phyloP scores from a whole-genome alignment of 2,329 filamentous ascomycete species.

The Reticulascus tulasneorum region DNA sequence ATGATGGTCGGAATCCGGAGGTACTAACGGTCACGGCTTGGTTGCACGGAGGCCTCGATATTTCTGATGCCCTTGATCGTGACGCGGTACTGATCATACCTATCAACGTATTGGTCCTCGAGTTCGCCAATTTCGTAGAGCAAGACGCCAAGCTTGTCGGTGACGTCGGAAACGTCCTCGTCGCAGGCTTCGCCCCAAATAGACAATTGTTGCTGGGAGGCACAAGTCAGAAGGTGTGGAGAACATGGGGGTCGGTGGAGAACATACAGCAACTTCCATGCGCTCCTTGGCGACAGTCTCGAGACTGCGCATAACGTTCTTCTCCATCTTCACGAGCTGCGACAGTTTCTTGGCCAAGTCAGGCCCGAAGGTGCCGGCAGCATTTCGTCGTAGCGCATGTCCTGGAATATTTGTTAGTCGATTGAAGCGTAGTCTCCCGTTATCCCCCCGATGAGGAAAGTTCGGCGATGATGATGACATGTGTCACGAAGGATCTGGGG shows the following conservation, averaged over 20 bases:
- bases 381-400: constrained; percentile 68
- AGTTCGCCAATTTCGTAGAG: constrained; percentile 98
- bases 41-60: constrained; percentile 97
- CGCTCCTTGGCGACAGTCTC: constrained; percentile 92
- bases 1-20: neutral
- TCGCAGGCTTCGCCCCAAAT: constrained; percentile 95
- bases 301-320: constrained; percentile 99
- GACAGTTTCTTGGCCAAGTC: constrained; percentile 97
- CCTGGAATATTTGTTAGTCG: constrained; percentile 32
- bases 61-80: constrained; percentile 99
- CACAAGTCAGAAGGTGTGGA: constrained; percentile 7
- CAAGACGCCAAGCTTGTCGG: constrained; percentile 95
- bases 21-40: constrained; percentile 84
- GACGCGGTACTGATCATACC: constrained; percentile 98
- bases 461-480: neutral
- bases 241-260: neutral
- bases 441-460: neutral
- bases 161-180: constrained; percentile 97
- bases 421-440: neutral
- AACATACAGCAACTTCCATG: constrained; percentile 93
- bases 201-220: constrained; percentile 86
- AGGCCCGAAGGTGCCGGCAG: constrained; percentile 72
- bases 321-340: constrained; percentile 99
- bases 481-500: neutral
- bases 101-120: constrained; percentile 96